Conservation (phyloP, 2,329 filamentous ascomycete species). For the Pseudocercospora vitis region DNA sequence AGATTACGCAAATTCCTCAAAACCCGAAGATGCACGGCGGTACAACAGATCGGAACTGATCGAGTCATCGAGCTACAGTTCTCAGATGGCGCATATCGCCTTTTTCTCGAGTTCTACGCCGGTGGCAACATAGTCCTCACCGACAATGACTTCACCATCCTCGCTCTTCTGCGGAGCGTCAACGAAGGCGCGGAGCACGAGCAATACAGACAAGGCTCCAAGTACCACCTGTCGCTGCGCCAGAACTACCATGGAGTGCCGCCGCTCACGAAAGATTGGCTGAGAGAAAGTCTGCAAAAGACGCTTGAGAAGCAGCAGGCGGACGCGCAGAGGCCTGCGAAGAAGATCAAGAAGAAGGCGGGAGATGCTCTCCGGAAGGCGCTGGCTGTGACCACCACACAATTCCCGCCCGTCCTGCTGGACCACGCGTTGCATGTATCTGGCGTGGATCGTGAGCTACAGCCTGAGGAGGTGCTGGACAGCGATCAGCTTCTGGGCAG, state of each 20-base stretch:
- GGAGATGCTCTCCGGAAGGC: constrained; percentile 77
- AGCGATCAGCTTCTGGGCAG: constrained; percentile 64
- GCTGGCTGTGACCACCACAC: constrained; percentile 78
- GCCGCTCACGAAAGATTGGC: constrained; percentile 68
- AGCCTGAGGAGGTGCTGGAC: constrained; percentile 68
- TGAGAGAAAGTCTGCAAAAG: constrained; percentile 67
- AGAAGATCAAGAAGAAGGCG: constrained; percentile 71
- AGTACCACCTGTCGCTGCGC: constrained; percentile 76
- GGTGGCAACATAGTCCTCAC: constrained; percentile 93
- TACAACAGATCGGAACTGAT: constrained; percentile 88
- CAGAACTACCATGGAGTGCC: constrained; percentile 81
- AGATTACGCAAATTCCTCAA: constrained; percentile 85
- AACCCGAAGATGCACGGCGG: constrained; percentile 76
- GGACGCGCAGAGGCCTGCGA: constrained; percentile 50
- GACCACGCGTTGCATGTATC: constrained; percentile 77
- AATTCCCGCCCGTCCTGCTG: constrained; percentile 82
- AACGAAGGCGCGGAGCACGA: constrained; percentile 81
- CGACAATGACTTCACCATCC: constrained; percentile 76
- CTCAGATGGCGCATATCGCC: constrained; percentile 81
- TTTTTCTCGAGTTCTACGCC: constrained; percentile 95
- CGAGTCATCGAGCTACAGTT: constrained; percentile 90
- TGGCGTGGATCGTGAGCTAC: constrained; percentile 66
- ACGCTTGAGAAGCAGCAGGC: constrained; percentile 61
- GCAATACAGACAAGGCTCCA: constrained; percentile 71
- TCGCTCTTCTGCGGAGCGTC: constrained; percentile 78